A percentile compares a stretch with the other conserved stretches of the same genome.
phyloP scores from a whole-genome alignment of 371 early-diverging fungal species.

The Rhizomucor pusillus region DNA sequence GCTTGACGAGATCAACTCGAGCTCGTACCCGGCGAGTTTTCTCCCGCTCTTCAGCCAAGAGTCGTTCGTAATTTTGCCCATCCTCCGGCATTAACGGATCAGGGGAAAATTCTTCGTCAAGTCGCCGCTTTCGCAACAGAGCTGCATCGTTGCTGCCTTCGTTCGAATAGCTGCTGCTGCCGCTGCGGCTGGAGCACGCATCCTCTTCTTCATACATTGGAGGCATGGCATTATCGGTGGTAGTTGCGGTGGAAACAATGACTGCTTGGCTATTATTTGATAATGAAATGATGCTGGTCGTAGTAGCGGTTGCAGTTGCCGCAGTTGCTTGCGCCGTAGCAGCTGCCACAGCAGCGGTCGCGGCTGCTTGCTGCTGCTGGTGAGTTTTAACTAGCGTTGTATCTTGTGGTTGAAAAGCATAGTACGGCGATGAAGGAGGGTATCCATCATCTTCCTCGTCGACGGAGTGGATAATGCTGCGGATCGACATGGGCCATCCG shows the following conservation, averaged over 20 bases:
- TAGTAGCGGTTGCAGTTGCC: conserved; percentile 12
- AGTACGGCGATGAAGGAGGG: background rate
- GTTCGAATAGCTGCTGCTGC: background rate
- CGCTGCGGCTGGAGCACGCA: background rate
- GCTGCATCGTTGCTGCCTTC: no score
- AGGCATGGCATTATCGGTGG: conserved; percentile 2
- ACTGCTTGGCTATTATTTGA: conserved; percentile 14
- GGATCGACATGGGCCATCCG: conserved; percentile 50
- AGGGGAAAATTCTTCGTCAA: conserved; percentile 2
- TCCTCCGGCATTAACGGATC: no score
- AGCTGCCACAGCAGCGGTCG: conserved; percentile 11
- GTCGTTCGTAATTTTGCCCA: conserved; percentile 1
- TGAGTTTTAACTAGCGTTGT: background rate
- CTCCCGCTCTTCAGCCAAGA: conserved; percentile 9
- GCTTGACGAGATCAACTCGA: conserved; percentile 12
- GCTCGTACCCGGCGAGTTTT: conserved; percentile 15
- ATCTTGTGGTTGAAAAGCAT: conserved; percentile 4
- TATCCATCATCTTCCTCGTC: conserved; percentile 16
- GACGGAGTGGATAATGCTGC: conserved; percentile 34
- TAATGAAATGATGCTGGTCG: conserved; percentile 11
- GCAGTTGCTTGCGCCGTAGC: conserved; percentile 14
- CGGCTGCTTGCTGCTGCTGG: conserved; percentile 15
- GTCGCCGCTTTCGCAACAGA: conserved; percentile 5
- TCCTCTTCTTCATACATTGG: background rate
- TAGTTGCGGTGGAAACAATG: conserved; percentile 17